Evolutionary conservation across 768 basidiomycete species (phyloP).

Genomic region (Termitomyces sp.): DNA sequence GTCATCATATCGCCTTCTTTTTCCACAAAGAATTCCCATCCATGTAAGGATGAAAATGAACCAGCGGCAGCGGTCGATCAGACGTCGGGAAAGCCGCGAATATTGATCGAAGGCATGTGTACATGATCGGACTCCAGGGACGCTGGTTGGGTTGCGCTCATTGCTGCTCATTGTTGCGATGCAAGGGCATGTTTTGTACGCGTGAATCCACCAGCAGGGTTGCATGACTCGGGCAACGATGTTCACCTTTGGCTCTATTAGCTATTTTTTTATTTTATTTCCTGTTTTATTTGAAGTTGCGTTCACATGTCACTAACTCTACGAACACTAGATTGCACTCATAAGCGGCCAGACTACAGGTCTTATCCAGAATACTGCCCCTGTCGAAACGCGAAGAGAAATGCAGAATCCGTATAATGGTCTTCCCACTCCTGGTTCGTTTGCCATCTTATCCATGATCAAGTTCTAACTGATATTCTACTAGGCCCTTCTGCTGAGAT

Average conservation of each 20-base stretch:
- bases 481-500: conserved; percentile 65
- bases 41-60: neutral
- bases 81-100: neutral
- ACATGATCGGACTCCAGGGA: neutral
- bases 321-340: conserved; percentile 54
- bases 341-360: conserved; percentile 49
- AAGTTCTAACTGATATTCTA: neutral
- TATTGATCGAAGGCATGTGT: neutral
- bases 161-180: too few relatives aligned
- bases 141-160: neutral
- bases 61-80: neutral
- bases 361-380: conserved; percentile 29
- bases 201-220: neutral
- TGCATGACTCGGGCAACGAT: neutral
- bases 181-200: neutral
- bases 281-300: neutral
- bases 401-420: conserved; percentile 39
- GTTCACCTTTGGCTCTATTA: neutral
- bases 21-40: neutral
- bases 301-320: conserved; percentile 3
- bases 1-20: neutral
- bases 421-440: conserved; percentile 67
- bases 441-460: neutral
- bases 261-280: neutral
- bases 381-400: conserved; percentile 25